A percentile compares a stretch with the other conserved stretches of the same genome.
Evolutionary conservation across 352 stramenopile species (phyloP).

Genomic region (Pythium angustatum): DNA sequence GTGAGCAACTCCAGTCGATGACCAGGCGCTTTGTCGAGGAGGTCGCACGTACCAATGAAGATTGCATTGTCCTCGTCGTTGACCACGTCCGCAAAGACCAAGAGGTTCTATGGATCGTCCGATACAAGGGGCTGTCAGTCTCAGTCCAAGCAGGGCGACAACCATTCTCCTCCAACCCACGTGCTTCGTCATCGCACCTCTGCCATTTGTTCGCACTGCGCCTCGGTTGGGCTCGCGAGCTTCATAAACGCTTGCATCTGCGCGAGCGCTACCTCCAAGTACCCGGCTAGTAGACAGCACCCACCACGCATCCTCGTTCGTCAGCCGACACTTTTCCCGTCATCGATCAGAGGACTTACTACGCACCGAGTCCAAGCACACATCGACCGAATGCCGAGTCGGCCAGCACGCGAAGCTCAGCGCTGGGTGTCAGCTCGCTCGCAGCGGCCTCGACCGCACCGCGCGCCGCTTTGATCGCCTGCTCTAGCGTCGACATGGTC

Average conservation of each 20-base stretch:
- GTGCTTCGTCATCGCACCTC: slow-evolving; percentile 37
- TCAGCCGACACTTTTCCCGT: not conserved
- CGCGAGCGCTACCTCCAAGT: slow-evolving; percentile 53
- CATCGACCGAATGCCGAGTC: slow-evolving; percentile 63
- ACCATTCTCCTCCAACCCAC: not conserved
- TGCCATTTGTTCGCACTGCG: slow-evolving; percentile 41
- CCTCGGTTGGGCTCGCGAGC: slow-evolving; percentile 25
- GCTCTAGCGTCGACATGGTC: slow-evolving; percentile 19
- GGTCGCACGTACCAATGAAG: slow-evolving; percentile 46
- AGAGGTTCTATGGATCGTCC: slow-evolving; percentile 33
- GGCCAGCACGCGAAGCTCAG: slow-evolving; percentile 29
- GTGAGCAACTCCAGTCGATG: not conserved
- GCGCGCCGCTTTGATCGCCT: slow-evolving; percentile 25
- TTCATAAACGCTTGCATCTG: slow-evolving; percentile 51
- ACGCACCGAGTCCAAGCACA: slow-evolving; percentile 69
- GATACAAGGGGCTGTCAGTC: no score
- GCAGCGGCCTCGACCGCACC: not conserved
- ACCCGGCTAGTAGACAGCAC: slow-evolving; percentile 45
- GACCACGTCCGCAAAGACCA: slow-evolving; percentile 55
- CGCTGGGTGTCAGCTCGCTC: not conserved
- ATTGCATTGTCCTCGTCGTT: slow-evolving; percentile 82
- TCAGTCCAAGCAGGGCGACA: no score
- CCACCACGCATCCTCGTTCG: not conserved
- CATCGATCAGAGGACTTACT: not conserved
- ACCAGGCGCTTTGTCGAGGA: no score